Evolutionary conservation across 148 eudicot genomes (phyloP), one percentile per base, ranked within the genome.

Genomic region (Diospyros lotus): DNA sequence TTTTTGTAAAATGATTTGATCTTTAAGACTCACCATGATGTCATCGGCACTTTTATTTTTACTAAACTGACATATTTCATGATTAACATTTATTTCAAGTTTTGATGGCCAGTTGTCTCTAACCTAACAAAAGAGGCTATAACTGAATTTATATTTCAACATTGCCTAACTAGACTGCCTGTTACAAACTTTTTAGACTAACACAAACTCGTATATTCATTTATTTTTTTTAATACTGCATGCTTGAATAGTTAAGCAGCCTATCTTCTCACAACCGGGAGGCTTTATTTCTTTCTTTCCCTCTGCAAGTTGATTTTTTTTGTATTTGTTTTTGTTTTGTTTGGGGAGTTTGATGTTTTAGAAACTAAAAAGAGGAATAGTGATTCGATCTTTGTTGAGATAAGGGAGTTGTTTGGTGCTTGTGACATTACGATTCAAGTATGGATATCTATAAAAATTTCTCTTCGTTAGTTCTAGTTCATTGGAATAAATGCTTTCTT

Each of bases 181-280:
- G 98, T 97, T 82, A 91, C 87, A 91, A 94, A n/a, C 96, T 75
- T 88, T 93, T 64, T 92, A 84, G 73, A 84, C 91, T 77, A 89
- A 92, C 75, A 93, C 90, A 84, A 81, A 86, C 73, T 87, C 80
- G 98, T 93, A 87, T 68, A 83, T 76, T 68, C 58, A 53, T 41
- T 71, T 60, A 51, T 83, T 45, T 14, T 51, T 53, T 62, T 62
- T 63, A 62, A n/a, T 48, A 43, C 61, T 76, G 71, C 52, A 58
- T 38, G 11, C 52, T 58, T 38, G 11, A 42, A 71, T 77, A 44
- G 63, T 63, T 18, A 4, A 12, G 52, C 40, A 58, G 43, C 66
- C 75, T 59, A 1, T 58, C 14, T 14, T 5, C 52, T 48, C 1
- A 48, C 52, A 48, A 48, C 8, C 8, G 52, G 8, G 52, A 48